phyloP scores from a whole-genome alignment of 345 rosid genomes.

The Mallotus nudiflorus region DNA sequence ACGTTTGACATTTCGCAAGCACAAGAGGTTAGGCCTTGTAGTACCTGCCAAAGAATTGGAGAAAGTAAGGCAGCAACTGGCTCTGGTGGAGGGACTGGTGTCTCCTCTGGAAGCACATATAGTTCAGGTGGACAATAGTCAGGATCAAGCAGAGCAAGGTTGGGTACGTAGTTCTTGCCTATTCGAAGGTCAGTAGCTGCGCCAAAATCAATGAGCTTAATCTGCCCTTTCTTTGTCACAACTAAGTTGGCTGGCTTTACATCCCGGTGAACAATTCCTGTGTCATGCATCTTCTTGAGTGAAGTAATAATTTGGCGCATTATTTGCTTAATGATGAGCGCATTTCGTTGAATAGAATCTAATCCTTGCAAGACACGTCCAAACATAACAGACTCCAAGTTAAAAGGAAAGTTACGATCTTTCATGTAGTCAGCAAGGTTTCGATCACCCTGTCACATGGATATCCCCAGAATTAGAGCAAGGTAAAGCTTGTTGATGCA shows the following conservation, averaged over 20 bases:
- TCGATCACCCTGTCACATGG: constrained; percentile 70
- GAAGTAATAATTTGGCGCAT: constrained; percentile 89
- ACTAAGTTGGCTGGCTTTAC: constrained; percentile 93
- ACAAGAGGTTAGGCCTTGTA: neutral
- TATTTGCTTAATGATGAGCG: constrained; percentile 86
- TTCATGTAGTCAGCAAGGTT: constrained; percentile 86
- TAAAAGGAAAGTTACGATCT: constrained; percentile 81
- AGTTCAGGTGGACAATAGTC: constrained; percentile 93
- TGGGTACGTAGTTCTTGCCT: constrained; percentile 86
- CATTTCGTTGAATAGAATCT: constrained; percentile 70
- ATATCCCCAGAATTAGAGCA: constrained; percentile 35
- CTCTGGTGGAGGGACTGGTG: constrained; percentile 92
- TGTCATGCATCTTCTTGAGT: constrained; percentile 81
- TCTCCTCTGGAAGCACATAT: constrained; percentile 91
- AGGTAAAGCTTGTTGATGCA: neutral
- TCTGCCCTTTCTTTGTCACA: constrained; percentile 83
- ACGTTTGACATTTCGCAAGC: neutral
- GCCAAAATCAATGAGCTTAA: constrained; percentile 95
- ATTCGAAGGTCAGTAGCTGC: constrained; percentile 96
- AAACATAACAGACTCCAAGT: constrained; percentile 82
- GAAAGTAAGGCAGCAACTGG: constrained; percentile 91
- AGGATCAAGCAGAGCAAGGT: constrained; percentile 75
- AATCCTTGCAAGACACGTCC: constrained; percentile 77
- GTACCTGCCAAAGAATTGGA: constrained; percentile 91
- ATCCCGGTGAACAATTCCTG: constrained; percentile 92